A percentile compares a stretch with the other conserved stretches of the same genome.
Conservation (phyloP, 169 alveolate genomes). For the Plasmodium chabaudi region DNA sequence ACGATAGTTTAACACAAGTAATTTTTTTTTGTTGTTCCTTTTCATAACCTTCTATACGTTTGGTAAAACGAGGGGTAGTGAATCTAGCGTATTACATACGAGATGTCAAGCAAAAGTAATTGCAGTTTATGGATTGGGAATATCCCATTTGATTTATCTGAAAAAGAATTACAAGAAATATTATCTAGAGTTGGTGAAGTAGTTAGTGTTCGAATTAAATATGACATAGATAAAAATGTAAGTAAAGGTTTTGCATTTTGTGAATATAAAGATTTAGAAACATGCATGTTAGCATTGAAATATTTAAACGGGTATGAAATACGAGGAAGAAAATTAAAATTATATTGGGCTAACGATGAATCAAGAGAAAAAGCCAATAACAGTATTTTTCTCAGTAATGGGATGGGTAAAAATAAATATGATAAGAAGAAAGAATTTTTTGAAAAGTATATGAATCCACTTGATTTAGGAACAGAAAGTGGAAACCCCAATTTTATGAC, state of each 20-base stretch:
- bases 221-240: conserved; percentile 80
- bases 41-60: neutral
- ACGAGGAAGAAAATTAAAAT: conserved; percentile 77
- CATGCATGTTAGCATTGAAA: conserved; percentile 79
- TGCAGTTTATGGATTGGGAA: conserved; percentile 77
- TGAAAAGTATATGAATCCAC: no score
- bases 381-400: neutral
- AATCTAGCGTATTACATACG: no score
- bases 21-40: no score
- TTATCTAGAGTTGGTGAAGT: conserved; percentile 79
- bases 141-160: conserved; percentile 82
- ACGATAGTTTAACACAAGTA: no score
- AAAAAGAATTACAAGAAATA: conserved; percentile 80
- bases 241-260: conserved; percentile 84
- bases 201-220: conserved; percentile 76
- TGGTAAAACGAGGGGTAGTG: no score
- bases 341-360: conserved; percentile 82
- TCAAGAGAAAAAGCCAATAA: conserved; percentile 61
- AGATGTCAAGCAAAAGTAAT: conserved; percentile 38
- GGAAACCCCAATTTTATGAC: neutral
- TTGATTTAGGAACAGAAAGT: neutral
- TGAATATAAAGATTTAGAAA: conserved; percentile 81
- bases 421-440: conserved; percentile 4
- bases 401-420: conserved; percentile 21
- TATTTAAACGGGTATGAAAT: conserved; percentile 80